A percentile compares a stretch with the other conserved stretches of the same genome.
phyloP scores from a whole-genome alignment of 2,329 filamentous ascomycete genomes.

The Pseudocercospora fuligena region DNA sequence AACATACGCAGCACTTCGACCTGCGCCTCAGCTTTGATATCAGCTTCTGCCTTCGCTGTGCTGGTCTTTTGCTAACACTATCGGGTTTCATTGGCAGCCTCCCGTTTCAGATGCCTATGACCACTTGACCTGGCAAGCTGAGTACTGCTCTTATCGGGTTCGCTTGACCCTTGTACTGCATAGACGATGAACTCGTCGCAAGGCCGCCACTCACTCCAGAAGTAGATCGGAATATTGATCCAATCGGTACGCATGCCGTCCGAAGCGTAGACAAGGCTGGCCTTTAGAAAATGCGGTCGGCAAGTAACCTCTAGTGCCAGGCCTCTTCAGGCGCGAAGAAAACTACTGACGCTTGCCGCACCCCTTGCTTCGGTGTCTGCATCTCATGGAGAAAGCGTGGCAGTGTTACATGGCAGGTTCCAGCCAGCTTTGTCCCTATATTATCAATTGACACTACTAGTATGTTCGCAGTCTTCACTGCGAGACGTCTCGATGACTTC shows the following conservation, averaged over 20 bases:
- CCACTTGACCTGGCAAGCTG: background rate
- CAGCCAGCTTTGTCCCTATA: background rate
- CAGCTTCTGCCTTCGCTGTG: background rate
- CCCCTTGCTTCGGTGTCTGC: background rate
- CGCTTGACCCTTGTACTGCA: no score
- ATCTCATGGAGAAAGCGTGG: background rate
- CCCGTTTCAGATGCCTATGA: background rate
- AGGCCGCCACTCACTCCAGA: background rate
- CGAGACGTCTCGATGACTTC: background rate
- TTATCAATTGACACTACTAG: background rate
- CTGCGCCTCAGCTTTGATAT: background rate
- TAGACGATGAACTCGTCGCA: background rate
- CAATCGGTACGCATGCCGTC: background rate
- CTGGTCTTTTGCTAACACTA: background rate
- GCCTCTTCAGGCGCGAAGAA: background rate
- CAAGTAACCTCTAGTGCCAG: background rate
- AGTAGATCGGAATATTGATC: background rate
- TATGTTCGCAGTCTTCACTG: background rate
- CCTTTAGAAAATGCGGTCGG: background rate
- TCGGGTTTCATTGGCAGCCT: background rate
- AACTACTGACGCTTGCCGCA: background rate
- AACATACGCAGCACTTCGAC: background rate
- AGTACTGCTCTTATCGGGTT: background rate
- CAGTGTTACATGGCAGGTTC: background rate
- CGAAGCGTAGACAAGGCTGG: background rate